phyloP scores from a whole-genome alignment of 2,329 filamentous ascomycete species.

The Fonsecaea pugnacius region DNA sequence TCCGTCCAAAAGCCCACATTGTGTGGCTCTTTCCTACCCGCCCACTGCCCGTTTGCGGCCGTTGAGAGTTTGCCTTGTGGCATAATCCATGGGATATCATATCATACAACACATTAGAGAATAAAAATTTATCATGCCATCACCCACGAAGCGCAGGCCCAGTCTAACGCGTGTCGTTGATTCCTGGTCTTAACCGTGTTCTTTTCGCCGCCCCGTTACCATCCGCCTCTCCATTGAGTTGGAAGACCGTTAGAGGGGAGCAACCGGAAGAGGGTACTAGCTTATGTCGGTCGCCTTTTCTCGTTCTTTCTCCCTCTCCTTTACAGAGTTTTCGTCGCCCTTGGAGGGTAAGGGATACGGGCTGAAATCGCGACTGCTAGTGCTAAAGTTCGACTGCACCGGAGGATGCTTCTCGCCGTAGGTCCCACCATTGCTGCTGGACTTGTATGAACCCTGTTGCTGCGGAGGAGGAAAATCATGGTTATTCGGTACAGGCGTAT shows the following conservation, averaged over 20 bases:
- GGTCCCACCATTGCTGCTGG: slow-evolving; percentile 26
- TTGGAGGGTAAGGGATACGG: slow-evolving; percentile 30
- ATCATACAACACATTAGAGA: slow-evolving; percentile 33
- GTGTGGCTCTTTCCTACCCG: neutral
- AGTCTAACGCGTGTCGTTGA: slow-evolving; percentile 12
- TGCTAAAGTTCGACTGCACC: slow-evolving; percentile 57
- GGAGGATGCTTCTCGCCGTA: slow-evolving; percentile 46
- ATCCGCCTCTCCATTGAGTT: neutral
- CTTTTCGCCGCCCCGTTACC: neutral
- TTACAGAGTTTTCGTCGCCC: slow-evolving; percentile 19
- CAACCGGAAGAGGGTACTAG: slow-evolving; percentile 6
- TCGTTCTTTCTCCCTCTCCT: slow-evolving; percentile 13
- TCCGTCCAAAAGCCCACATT: neutral
- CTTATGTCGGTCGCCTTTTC: slow-evolving; percentile 13
- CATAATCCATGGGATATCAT: slow-evolving; percentile 16
- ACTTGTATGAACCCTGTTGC: slow-evolving; percentile 18
- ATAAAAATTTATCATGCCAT: slow-evolving; percentile 22
- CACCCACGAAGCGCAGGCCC: slow-evolving; percentile 8
- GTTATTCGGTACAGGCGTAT: slow-evolving; percentile 31
- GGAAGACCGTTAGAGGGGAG: neutral
- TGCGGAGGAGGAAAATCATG: slow-evolving; percentile 26
- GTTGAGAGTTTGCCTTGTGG: neutral
- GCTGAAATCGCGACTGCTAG: slow-evolving; percentile 55
- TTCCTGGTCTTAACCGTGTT: slow-evolving; percentile 2
- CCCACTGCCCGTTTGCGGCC: neutral